Base-by-base conservation (phyloP, 1,284 basidiomycete species). In the Naganishia cerealis region DNA sequence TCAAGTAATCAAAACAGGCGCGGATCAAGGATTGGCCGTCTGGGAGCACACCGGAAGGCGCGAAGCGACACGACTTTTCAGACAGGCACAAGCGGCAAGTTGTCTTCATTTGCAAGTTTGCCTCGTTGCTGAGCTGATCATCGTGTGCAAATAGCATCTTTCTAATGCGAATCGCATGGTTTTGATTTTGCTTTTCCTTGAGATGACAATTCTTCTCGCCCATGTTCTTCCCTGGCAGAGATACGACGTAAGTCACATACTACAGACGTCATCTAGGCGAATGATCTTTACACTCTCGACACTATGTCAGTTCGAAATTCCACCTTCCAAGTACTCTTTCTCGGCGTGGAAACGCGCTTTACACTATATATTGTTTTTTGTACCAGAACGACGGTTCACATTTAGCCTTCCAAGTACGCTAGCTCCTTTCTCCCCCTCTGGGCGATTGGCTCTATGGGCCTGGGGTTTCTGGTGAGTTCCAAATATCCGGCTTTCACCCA, bases 391-490 rank as follows among this genome's bases (percentile, higher is more conserved):
- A n/a, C 67, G 73, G 21, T 71, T 73, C 58, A 75, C 72, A 0
- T 61, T 77, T 57, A 66, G 70, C 33, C 57, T 73, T 26, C 78
- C 80, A 2, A 76, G 76, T 10, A 48, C 46, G 33, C 58, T 75
- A 50, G 66, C 69, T 46, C 69, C 72, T 43, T 63, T 78, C 56
- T 52, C 65, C 4, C 57, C 65, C 2, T 65, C 67, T 13, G 72
- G 73, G 0, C 76, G 78, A 16, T n/a, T 77, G 13, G 69, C 74
- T 5, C 76, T 79, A 74, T 80, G 80, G 80, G 79, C 65, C 66
- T 78, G 74, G 36, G 36, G 6, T 10, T 36, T 69, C 55, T 67
- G 38, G 54, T 43, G 39, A 40, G 33, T 18, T 61, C 9, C 21
- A 10, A 9, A 8, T n/a, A 12, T 50, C 24, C 46, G 46, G 21